Base-by-base conservation (phyloP, 768 basidiomycete species). In the Bullera alba region DNA sequence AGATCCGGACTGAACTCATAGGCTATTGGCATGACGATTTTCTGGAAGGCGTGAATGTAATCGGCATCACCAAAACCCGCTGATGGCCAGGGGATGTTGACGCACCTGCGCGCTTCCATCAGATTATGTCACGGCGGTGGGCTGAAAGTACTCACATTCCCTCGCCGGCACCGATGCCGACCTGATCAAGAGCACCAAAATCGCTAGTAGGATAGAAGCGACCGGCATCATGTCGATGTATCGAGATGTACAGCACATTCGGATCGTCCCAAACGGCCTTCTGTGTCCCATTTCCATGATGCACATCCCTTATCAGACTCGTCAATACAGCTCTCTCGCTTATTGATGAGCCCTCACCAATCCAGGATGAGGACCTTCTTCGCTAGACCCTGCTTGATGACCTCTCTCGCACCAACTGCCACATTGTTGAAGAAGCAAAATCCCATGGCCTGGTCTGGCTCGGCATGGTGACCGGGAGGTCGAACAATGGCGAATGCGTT, bases 371-470 rank as follows among this genome's bases (percentile, higher is more conserved):
- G 67, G 14, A 96, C 83, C 67, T 79, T 86, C 71, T 84, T 86
- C 53, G 88, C 74, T 5, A 78, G 67, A 2, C 86, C 85, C 48
- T 77, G 60, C 55, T 84, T 75, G 67, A 87, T 84, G 17, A 86
- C 82, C 22, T 90, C 86, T 63, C 82, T 81, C 17, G 88, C 80
- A 1, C 92, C 92, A 15, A 99, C 86, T 0, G 95, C 85, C 28
- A 93, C 91, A 67, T 99, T 99, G 73, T 99, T 99, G 76, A 91
- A 95, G 76, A 99, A 95, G 73, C 95, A 97, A 72, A 99, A 99
- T 1, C 95, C 95, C 92, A 97, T 96, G 57, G 89, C 87, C 67
- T 92, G 86, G 57, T 95, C 88, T 4, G 95, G 95, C 69, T 99
- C 95, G 5, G 95, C 92, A 65, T 99, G 95, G 69, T 99, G 95